Evolutionary conservation across 2,329 filamentous ascomycete genomes (phyloP), one percentile per base, ranked within the genome.

Genomic region (Penicillium rolfsii): DNA sequence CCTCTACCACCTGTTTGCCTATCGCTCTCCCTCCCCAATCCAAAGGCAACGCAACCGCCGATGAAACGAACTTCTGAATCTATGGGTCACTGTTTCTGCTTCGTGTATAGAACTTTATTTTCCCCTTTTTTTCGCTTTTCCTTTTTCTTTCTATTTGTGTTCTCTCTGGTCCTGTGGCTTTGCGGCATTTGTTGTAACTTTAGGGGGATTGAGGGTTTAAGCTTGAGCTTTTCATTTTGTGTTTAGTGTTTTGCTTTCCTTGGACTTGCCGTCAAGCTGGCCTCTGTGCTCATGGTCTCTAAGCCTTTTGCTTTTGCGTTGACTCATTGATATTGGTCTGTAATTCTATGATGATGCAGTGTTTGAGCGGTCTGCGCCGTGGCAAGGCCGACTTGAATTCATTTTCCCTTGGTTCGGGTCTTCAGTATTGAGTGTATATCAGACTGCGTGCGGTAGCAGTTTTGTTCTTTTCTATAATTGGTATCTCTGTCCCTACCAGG

Each of bases 271-370:
- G 48, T 58, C 52, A 58, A 66, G 59, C 62, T 66, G 65, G 63
- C 62, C 67, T 67, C 45, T 65, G 58, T 67, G 66, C 64, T 63
- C 55, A 67, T 59, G 62, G 67, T 65, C 59, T 66, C 59, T 8
- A 33, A 50, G 46, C 46, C 46, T 16, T 33, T 14, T 46, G 24
- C 24, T 28, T 30, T 30, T 28, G 16, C 11, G 12, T 24, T 22
- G 22, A 33, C 19, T 40, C 62, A 64, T 65, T 66, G 58, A 58
- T 66, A 58, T 67, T 63, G 65, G 64, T 60, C 64, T 75, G 73
- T 75, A 75, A 73, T 70, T 72, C 70, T 75, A 72, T 66, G 64
- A 71, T 71, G 64, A 73, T 70, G 66, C 70, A 72, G 71, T 72
- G 61, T 67, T 70, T 33, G 11, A 66, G 62, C 68, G 61, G 48